These are phyloP conservation scores for Pseudopithomyces chartarum DNA, from an alignment of 2,329 filamentous ascomycete genomes.

Conservation along the genomic window DNA sequence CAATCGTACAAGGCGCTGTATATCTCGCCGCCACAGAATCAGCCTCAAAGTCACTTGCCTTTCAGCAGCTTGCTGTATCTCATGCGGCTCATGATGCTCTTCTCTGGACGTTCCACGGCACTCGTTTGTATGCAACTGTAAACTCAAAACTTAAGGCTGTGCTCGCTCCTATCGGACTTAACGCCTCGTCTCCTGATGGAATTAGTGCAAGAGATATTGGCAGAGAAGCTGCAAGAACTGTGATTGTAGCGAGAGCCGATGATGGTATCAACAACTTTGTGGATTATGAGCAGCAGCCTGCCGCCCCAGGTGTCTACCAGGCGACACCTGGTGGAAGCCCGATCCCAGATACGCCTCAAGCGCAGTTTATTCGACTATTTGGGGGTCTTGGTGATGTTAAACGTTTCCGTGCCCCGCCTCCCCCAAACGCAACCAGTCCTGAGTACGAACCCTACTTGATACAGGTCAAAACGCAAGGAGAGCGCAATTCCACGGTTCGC, in stretches of 20 bases:
- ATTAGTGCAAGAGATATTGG: conserved; percentile 22
- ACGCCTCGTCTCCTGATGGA: conserved; percentile 18
- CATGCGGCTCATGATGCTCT: conserved; percentile 35
- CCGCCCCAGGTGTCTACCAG: conserved; percentile 29
- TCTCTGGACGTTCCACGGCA: conserved; percentile 33
- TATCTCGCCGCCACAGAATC: conserved; percentile 28
- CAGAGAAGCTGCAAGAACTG: conserved; percentile 20
- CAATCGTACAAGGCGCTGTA: conserved; percentile 30
- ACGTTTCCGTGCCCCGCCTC: conserved; percentile 25
- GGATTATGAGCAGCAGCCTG: conserved; percentile 20
- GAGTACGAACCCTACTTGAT: conserved; percentile 25
- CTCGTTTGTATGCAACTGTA: conserved; percentile 28
- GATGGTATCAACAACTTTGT: conserved; percentile 31
- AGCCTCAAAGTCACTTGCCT: conserved; percentile 23
- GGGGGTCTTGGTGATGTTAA: conserved; percentile 28
- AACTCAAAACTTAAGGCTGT: conserved; percentile 23
- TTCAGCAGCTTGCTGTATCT: conserved; percentile 35
- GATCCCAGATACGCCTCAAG: conserved; percentile 32
- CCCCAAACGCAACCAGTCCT: conserved; percentile 21
- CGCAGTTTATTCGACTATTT: conserved; percentile 28
- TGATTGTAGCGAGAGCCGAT: conserved; percentile 25
- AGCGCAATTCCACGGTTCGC: conserved; percentile 28
- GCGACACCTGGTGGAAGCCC: conserved; percentile 24
- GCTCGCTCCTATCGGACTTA: conserved; percentile 24
- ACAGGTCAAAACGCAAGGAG: conserved; percentile 28